Base-by-base conservation (phyloP, 495 filamentous ascomycete species). In the Xylaria acuta region DNA sequence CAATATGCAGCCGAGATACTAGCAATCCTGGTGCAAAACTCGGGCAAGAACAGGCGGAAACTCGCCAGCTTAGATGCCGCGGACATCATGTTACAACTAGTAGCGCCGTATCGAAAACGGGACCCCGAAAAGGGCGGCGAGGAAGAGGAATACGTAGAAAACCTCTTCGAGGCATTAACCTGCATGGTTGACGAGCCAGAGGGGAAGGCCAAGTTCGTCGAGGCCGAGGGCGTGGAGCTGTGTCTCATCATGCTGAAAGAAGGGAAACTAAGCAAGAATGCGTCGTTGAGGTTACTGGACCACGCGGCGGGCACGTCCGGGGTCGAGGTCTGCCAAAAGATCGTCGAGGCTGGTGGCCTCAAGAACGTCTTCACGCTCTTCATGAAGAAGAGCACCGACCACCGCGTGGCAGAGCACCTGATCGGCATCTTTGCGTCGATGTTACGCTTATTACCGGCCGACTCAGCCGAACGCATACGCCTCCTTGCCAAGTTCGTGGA, bases 101-200 rank as follows among this genome's bases (percentile, higher is more conserved):
- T 97, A 25, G 92, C 93, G 47, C 82, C 92, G n/a, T 99, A 98
- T 82, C 91, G 97, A 25, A 93, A 92, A 81, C 88, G 90, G 38
- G 96, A 99, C 75, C 97, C 97, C 0, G 86, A 86, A 32, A 96
- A 93, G 76, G 93, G 94, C 41, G 92, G 92, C 9, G 90, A 95
- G 60, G 97, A 98, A 76, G 94, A 97, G 79, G 97, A 98, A 81
- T 97, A 92, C 79, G 91, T 96, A 63, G 94, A 97, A 79, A 97
- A 98, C 72, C 67, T 97, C 36, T 99, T 98, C 76, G 94, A 96
- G 76, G 87, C 89, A 40, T 76, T 97, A 34, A 92, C 91, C 9
- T 95, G 92, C 76, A 79, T 97, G 3, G 92, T 93, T 0, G 92
- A 97, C 77, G 90, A 94, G 69, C 76, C 85, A 3, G 84, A 85